Evolutionary conservation across 176 grass and related monocot genomes (phyloP).

Genomic region (Eremochloa ophiuroides): DNA sequence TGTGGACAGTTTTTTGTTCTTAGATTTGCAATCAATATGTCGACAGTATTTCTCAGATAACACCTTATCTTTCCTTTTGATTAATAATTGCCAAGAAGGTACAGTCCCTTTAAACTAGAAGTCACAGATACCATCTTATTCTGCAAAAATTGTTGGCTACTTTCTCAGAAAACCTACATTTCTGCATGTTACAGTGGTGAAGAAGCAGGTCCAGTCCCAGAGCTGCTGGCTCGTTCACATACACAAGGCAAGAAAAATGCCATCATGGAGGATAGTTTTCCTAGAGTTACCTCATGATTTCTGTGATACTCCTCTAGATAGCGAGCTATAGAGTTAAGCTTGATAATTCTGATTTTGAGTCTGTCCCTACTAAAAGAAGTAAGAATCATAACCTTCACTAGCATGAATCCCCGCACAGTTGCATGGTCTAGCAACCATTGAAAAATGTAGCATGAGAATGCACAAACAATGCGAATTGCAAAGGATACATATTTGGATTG

Average conservation of each 20-base stretch:
- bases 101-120: neutral
- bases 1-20: neutral
- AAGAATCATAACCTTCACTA: constrained; percentile 18
- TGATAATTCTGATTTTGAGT: constrained; percentile 45
- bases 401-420: too few species aligned
- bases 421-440: too few species aligned
- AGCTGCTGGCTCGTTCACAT: neutral
- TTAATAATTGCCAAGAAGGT: neutral
- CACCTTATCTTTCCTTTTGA: neutral
- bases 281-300: too few species aligned
- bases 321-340: constrained; percentile 13
- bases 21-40: neutral
- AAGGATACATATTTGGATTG: too few species aligned
- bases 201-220: neutral
- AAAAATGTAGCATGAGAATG: too few species aligned
- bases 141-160: too few species aligned
- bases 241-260: neutral
- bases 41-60: neutral
- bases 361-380: constrained; percentile 55
- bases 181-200: too few species aligned
- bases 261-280: too few species aligned
- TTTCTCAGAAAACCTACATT: too few species aligned
- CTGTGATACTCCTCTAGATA: neutral
- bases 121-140: neutral
- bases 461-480: too few species aligned